Percentiles rank a stretch among this genome's conserved stretches.
These are phyloP conservation scores for Ananas comosus DNA, from an alignment of 176 grass and related monocot species.

Conservation along the genomic window DNA sequence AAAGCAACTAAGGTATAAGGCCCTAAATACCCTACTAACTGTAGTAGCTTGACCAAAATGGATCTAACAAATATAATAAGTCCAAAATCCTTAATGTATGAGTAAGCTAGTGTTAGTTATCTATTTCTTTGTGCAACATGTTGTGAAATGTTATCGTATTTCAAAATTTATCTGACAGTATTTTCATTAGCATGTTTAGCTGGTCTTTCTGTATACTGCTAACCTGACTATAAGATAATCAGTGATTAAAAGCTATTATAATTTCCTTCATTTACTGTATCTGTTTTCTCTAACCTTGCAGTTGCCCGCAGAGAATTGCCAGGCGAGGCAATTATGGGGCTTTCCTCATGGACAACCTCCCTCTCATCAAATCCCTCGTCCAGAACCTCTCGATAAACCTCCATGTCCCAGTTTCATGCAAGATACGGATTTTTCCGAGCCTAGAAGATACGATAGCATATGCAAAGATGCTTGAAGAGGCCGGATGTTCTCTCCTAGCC, in stretches of 20 bases:
- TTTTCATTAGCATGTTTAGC: too few species aligned
- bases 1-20: too few species aligned
- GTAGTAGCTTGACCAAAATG: too few species aligned
- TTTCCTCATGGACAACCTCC: conserved; percentile 96
- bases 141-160: too few species aligned
- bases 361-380: conserved; percentile 72
- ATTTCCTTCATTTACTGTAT: neutral
- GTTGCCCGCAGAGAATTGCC: conserved; percentile 89
- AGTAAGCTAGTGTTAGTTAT: too few species aligned
- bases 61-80: too few species aligned
- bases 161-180: too few species aligned
- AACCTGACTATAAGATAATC: neutral
- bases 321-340: conserved; percentile 89
- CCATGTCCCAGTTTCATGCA: conserved; percentile 75
- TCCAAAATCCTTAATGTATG: too few species aligned
- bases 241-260: neutral
- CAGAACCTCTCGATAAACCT: conserved; percentile 67
- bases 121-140: too few species aligned
- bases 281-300: conserved; percentile 32
- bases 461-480: conserved; percentile 94
- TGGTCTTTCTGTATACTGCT: too few species aligned
- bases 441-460: conserved; percentile 78
- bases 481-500: conserved; percentile 81
- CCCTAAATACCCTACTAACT: too few species aligned
- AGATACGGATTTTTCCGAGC: conserved; percentile 72